phyloP scores from a whole-genome alignment of 345 rosid genomes.

The Acer negundo region DNA sequence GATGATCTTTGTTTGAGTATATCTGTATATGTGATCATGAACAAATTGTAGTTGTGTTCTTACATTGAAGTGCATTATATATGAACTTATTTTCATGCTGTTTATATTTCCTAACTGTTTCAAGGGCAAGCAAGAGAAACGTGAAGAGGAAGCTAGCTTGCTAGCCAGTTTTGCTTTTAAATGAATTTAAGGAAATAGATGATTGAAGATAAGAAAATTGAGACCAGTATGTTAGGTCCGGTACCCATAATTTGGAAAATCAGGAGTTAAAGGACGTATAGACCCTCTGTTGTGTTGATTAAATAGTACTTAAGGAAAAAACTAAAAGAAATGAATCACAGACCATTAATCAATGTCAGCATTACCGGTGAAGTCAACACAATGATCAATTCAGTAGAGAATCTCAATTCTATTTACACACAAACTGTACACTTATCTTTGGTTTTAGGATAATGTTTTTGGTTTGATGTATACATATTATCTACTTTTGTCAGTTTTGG shows the following conservation, averaged over 20 bases:
- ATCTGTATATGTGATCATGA: background rate
- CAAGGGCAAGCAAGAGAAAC: slow-evolving; percentile 36
- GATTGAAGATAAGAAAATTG: slow-evolving; percentile 17
- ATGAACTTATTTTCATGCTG: slow-evolving; percentile 30
- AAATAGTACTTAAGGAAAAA: no score
- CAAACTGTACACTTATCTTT: no score
- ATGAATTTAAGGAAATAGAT: slow-evolving; percentile 22
- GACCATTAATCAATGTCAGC: no score
- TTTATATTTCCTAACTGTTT: slow-evolving; percentile 34
- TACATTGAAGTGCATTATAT: background rate
- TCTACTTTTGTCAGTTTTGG: background rate
- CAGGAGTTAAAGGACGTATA: background rate
- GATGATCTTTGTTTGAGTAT: background rate
- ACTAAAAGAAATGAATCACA: no score
- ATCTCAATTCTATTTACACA: no score
- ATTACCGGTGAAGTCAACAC: no score
- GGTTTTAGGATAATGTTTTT: background rate
- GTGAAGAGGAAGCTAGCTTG: slow-evolving; percentile 36
- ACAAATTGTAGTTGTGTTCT: no score
- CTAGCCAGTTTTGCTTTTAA: slow-evolving; percentile 7
- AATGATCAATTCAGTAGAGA: no score
- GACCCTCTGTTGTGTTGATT: no score
- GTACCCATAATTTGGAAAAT: background rate
- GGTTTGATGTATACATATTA: background rate
- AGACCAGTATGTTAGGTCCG: background rate